phyloP scores from a whole-genome alignment of 2,329 filamentous ascomycete genomes.

The Colletotrichum sp. region DNA sequence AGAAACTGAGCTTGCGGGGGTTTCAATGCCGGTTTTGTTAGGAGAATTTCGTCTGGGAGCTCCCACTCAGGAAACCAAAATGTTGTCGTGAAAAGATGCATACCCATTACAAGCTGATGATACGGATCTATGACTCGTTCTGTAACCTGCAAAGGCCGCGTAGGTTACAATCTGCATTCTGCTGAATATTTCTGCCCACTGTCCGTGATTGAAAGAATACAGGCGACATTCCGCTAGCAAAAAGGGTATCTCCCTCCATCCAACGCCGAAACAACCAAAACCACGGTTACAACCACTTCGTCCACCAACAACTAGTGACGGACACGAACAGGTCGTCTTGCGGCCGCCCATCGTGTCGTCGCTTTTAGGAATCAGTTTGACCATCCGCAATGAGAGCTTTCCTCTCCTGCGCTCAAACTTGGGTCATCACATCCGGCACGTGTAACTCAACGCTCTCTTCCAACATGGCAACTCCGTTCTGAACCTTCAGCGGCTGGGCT shows the following conservation, averaged over 20 bases:
- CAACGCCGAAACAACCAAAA: not conserved
- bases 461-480: conserved; percentile 58
- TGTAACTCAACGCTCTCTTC: conserved; percentile 60
- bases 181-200: not conserved
- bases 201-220: not conserved
- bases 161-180: not conserved
- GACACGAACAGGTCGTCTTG: not conserved
- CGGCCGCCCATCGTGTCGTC: not conserved
- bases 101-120: not conserved
- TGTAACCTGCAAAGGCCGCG: not conserved
- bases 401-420: conserved; percentile 20
- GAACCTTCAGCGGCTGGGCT: conserved; percentile 49
- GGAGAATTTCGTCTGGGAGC: not conserved
- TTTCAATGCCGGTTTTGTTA: not conserved
- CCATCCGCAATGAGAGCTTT: not conserved
- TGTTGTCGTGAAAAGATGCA: not conserved
- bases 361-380: not conserved
- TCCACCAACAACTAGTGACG: not conserved
- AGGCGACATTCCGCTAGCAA: not conserved
- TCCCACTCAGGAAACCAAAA: not conserved
- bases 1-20: not conserved
- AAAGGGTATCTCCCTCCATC: not conserved
- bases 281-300: not conserved
- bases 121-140: not conserved
- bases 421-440: conserved; percentile 47